Evolutionary conservation across 2,329 filamentous ascomycete species (phyloP).

Genomic region (Xylariaceae sp.): DNA sequence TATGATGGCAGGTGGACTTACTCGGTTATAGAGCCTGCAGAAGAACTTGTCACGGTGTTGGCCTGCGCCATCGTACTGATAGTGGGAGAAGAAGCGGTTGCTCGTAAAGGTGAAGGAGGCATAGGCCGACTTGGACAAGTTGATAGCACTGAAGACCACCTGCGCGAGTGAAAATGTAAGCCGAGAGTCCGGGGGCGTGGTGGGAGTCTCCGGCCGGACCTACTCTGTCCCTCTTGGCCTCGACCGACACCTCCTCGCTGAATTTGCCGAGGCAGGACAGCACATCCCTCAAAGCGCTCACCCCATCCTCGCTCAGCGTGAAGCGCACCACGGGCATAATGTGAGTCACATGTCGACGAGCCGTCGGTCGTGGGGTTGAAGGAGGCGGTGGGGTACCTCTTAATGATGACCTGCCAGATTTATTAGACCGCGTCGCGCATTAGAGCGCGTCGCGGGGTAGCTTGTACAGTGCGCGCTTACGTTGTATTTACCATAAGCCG

Average conservation of each 20-base stretch:
- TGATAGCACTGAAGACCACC: conserved; percentile 68
- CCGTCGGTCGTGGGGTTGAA: too few species aligned
- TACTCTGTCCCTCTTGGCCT: conserved; percentile 62
- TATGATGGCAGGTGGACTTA: too few species aligned
- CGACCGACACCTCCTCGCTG: conserved; percentile 69
- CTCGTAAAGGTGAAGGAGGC: conserved; percentile 62
- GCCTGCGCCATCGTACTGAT: conserved; percentile 52
- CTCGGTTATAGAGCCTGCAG: conserved; percentile 67
- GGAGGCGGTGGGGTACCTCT: too few species aligned
- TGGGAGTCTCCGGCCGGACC: conserved; percentile 6
- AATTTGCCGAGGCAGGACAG: conserved; percentile 71
- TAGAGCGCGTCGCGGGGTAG: conserved; percentile 22
- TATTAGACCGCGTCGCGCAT: conserved; percentile 23
- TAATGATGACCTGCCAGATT: too few species aligned
- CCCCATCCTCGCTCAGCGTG: conserved; percentile 65
- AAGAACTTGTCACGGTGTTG: conserved; percentile 56
- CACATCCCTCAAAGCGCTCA: conserved; percentile 62
- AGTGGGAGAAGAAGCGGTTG: conserved; percentile 64
- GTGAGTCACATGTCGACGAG: not conserved
- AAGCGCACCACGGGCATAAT: conserved; percentile 61
- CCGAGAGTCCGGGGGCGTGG: not conserved
- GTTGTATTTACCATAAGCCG: too few species aligned
- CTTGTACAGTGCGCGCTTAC: conserved; percentile 7
- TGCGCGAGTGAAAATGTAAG: conserved; percentile 23
- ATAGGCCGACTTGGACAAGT: conserved; percentile 75